phyloP scores from a whole-genome alignment of 1,284 basidiomycete species.

The Trichosporon sp. region DNA sequence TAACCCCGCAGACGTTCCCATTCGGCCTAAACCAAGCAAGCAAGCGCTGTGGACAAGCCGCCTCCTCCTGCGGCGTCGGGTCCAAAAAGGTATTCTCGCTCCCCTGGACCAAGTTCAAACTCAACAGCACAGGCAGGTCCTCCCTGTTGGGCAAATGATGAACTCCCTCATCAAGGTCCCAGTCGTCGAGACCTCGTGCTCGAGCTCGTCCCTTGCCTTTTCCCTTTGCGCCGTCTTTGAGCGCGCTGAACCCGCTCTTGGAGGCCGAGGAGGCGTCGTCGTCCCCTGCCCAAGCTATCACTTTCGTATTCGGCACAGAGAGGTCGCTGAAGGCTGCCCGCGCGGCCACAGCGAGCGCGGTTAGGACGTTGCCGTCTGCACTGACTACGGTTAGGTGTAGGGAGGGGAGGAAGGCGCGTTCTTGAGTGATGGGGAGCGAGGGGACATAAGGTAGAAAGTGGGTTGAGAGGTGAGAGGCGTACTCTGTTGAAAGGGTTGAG shows the following conservation, averaged over 20 bases:
- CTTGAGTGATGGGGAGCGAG: constrained; percentile 29
- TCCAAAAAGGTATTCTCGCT: constrained; percentile 36
- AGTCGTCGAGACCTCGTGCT: constrained; percentile 42
- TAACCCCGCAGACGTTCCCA: constrained; percentile 39
- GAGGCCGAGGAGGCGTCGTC: constrained; percentile 11
- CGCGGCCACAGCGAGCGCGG: constrained; percentile 35
- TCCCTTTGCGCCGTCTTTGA: constrained; percentile 38
- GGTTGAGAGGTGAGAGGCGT: constrained; percentile 34
- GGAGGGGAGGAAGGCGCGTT: constrained; percentile 26
- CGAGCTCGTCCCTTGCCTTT: constrained; percentile 29
- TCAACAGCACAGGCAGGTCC: constrained; percentile 40
- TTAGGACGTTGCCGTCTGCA: constrained; percentile 31
- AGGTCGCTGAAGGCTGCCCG: constrained; percentile 43
- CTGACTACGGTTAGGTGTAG: constrained; percentile 34
- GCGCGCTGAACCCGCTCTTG: constrained; percentile 29
- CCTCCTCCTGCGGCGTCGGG: constrained; percentile 42
- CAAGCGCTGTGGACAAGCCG: constrained; percentile 41
- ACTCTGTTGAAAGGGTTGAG: constrained; percentile 30
- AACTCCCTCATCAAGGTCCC: constrained; percentile 43
- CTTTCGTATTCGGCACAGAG: constrained; percentile 37
- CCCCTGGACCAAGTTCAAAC: constrained; percentile 41
- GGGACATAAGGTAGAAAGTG: constrained; percentile 45
- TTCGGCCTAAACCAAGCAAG: constrained; percentile 35
- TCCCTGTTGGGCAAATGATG: constrained; percentile 28
- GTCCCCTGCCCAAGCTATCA: constrained; percentile 36